Evolutionary conservation across 495 filamentous ascomycete genomes (phyloP).

Genomic region (Trichoderma asperelloides): DNA sequence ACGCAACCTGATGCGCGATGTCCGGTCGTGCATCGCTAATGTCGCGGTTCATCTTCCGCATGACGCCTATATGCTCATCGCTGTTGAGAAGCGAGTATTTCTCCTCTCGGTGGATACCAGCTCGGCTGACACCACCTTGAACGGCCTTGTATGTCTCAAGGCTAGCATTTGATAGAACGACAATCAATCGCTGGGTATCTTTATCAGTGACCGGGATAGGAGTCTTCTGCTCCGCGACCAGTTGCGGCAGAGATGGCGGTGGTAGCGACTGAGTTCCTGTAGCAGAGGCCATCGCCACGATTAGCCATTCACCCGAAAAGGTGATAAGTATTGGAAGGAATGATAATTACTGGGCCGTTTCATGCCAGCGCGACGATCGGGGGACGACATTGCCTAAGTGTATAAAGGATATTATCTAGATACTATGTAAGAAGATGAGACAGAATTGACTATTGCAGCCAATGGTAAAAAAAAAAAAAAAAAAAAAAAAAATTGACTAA

Average conservation of each 20-base stretch:
- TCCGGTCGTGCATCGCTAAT: constrained; percentile 96
- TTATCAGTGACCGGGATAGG: constrained; percentile 81
- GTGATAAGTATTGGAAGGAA: not conserved
- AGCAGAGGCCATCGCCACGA: not conserved
- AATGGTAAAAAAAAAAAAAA: not conserved
- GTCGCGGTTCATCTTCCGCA: constrained; percentile 98
- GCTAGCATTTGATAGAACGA: constrained; percentile 94
- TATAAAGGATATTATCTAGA: not conserved
- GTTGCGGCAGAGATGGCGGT: constrained; percentile 77
- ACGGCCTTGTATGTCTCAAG: constrained; percentile 92
- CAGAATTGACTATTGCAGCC: not conserved
- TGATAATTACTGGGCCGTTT: constrained; percentile 9
- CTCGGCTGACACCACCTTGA: constrained; percentile 52
- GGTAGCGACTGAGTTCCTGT: constrained; percentile 82
- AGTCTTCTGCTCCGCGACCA: constrained; percentile 85
- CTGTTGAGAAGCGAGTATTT: constrained; percentile 96
- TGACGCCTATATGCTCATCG: constrained; percentile 96
- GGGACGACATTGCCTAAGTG: constrained; percentile 5
- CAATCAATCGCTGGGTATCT: constrained; percentile 81
- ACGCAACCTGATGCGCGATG: constrained; percentile 89
- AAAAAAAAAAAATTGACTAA: too few species aligned
- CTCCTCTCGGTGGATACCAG: constrained; percentile 65
- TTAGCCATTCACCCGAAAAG: not conserved
- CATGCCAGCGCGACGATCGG: constrained; percentile 3
- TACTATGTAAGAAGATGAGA: not conserved